A percentile compares a stretch with the other conserved stretches of the same genome.
Conservation (phyloP, 1,284 basidiomycete species). For the Meripilus lineatus region DNA sequence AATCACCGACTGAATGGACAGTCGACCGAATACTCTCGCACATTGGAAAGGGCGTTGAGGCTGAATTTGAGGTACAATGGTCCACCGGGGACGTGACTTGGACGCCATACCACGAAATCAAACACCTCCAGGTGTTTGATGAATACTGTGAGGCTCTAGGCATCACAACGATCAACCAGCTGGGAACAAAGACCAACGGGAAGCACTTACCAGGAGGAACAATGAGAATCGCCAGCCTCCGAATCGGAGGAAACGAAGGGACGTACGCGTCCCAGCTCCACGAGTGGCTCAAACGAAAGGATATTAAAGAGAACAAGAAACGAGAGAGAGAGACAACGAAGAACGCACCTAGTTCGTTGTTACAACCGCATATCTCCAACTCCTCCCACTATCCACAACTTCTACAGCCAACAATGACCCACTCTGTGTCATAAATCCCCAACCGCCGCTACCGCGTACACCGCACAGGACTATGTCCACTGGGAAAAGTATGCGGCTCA, state of each 20-base stretch:
- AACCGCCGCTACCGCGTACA: not conserved
- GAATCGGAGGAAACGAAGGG: not conserved
- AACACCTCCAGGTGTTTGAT: not conserved
- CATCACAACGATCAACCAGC: no score
- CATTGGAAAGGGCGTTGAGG: slow-evolving; percentile 15
- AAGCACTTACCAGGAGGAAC: not conserved
- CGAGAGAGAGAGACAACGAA: no score
- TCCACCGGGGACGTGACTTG: slow-evolving; percentile 31
- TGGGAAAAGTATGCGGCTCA: not conserved
- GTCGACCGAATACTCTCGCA: slow-evolving; percentile 26
- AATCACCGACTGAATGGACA: slow-evolving; percentile 20
- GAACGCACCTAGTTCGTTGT: not conserved
- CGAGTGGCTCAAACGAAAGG: not conserved
- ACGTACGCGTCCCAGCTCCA: not conserved
- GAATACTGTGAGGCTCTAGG: no score
- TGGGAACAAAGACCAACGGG: not conserved
- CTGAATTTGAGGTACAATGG: slow-evolving; percentile 29
- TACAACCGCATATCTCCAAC: not conserved
- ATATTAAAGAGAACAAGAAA: not conserved
- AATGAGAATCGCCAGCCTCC: not conserved
- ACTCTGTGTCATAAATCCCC: not conserved
- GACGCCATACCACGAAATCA: slow-evolving; percentile 15
- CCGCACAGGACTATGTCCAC: not conserved
- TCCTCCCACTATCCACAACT: not conserved
- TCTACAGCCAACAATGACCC: not conserved